Base-by-base conservation (phyloP, 768 basidiomycete species). In the Trametes sanguinea region DNA sequence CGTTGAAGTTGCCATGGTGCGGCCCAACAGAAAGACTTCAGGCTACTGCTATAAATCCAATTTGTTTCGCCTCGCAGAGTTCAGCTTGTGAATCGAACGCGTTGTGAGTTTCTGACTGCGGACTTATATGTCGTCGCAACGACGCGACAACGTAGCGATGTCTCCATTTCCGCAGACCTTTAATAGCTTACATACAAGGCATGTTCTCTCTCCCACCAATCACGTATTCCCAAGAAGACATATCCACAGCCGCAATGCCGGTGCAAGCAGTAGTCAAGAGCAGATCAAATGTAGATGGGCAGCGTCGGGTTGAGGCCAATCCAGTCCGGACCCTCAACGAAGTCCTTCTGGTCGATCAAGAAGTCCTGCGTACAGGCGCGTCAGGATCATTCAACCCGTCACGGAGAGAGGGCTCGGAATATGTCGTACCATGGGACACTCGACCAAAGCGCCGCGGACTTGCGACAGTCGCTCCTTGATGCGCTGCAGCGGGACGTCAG, bases 261-360 rank as follows among this genome's bases (percentile, higher is more conserved):
- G 6, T 37, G 6, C 6, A 37, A 37, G 42, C 10, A 9, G 14
- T 16, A 1, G 11, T 16, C 30, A 35, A 27, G 22, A n/a, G 14
- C 35, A 43, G 35, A 3, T 81, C 71, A 93, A 50, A 93, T 86
- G 70, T 90, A 94, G 63, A 93, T 86, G 0, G 90, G 90, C 56
- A 94, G 75, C 2, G 88, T 87, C 3, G 91, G 91, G 74, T 92
- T 88, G 40, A 92, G 75, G 4, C 83, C 87, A 16, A 71, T 77
- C 92, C 92, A 94, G 57, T 90, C 87, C 1, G 85, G 77, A 0
- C 87, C 88, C 62, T 81, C 81, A 10, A 85, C 83, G 51, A 94
- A 85, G 1, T 84, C 85, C 66, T 84, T 86, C 64, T 93, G 83
- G 61, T 92, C 91, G 51, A 91, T 90, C 51, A 95, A 77, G 81